Conservation (phyloP, 1,284 basidiomycete genomes). For the Mycosarcoma maydis region DNA sequence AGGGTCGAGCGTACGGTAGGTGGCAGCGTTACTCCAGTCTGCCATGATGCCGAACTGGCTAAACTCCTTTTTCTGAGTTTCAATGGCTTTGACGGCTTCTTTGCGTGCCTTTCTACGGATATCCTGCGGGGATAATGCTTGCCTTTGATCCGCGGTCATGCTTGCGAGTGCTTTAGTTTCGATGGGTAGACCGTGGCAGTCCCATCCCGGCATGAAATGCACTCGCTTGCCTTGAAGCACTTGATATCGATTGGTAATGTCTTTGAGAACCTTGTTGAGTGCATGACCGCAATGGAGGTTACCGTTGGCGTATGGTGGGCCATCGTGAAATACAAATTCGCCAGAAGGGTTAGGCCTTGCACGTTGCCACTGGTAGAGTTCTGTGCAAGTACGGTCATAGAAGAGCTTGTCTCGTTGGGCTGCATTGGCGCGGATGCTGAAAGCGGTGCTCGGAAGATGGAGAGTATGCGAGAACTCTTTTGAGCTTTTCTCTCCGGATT, state of each 20-base stretch:
- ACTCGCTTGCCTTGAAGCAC: conserved; percentile 81
- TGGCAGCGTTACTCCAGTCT: conserved; percentile 80
- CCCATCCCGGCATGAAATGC: conserved; percentile 96
- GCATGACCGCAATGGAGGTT: conserved; percentile 95
- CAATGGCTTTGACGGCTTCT: conserved; percentile 81
- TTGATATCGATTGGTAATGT: conserved; percentile 91
- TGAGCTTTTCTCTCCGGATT: conserved; percentile 6
- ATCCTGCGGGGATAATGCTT: conserved; percentile 53
- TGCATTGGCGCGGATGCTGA: conserved; percentile 80
- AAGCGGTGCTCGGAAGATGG: conserved; percentile 82
- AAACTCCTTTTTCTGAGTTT: conserved; percentile 83
- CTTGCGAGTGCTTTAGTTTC: conserved; percentile 60
- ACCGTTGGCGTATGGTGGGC: conserved; percentile 97
- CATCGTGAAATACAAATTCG: conserved; percentile 88
- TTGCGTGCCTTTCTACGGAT: conserved; percentile 79
- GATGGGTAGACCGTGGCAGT: conserved; percentile 97
- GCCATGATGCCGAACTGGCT: conserved; percentile 88
- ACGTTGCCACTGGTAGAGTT: conserved; percentile 84
- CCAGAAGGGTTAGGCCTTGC: conserved; percentile 4
- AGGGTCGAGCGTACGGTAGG: conserved; percentile 77
- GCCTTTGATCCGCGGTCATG: conserved; percentile 71
- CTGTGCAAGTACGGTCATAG: conserved; percentile 76
- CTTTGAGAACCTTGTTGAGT: conserved; percentile 95
- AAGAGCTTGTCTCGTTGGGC: conserved; percentile 75
- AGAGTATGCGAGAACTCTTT: conserved; percentile 74